Conservation (phyloP, 1,139 yeast species). For the Lodderomyces margitis region DNA sequence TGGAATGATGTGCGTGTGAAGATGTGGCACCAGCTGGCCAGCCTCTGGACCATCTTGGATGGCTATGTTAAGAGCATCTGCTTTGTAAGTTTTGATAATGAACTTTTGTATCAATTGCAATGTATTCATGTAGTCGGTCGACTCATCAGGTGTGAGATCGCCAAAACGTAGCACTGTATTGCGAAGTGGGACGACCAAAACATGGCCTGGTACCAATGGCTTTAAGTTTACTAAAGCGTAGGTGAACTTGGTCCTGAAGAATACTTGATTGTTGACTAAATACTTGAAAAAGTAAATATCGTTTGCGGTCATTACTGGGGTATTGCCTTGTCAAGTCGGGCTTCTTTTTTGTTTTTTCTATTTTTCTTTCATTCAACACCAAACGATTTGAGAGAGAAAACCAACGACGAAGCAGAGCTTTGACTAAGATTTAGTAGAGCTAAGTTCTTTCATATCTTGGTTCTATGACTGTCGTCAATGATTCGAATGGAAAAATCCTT, state of each 20-base stretch:
- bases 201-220: constrained; percentile 90
- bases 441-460: too few species aligned
- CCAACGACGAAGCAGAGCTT: too few species aligned
- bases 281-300: constrained; percentile 50
- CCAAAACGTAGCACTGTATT: constrained; percentile 55
- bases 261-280: constrained; percentile 64
- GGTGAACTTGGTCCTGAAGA: constrained; percentile 53
- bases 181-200: constrained; percentile 79
- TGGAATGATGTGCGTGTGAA: constrained; percentile 92
- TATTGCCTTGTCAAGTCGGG: not conserved
- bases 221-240: constrained; percentile 85
- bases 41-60: constrained; percentile 96
- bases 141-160: constrained; percentile 70
- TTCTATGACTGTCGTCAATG: too few species aligned
- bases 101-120: constrained; percentile 70
- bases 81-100: constrained; percentile 61
- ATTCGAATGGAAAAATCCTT: too few species aligned
- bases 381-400: too few species aligned
- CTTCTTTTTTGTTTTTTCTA: not conserved
- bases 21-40: constrained; percentile 91
- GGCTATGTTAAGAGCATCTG: constrained; percentile 82
- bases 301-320: constrained; percentile 1
- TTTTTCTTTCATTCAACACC: too few species aligned
- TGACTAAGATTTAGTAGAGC: too few species aligned
- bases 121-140: constrained; percentile 72